These are phyloP conservation scores for Pythium brassicae DNA, from an alignment of 352 stramenopile genomes.

Conservation along the genomic window DNA sequence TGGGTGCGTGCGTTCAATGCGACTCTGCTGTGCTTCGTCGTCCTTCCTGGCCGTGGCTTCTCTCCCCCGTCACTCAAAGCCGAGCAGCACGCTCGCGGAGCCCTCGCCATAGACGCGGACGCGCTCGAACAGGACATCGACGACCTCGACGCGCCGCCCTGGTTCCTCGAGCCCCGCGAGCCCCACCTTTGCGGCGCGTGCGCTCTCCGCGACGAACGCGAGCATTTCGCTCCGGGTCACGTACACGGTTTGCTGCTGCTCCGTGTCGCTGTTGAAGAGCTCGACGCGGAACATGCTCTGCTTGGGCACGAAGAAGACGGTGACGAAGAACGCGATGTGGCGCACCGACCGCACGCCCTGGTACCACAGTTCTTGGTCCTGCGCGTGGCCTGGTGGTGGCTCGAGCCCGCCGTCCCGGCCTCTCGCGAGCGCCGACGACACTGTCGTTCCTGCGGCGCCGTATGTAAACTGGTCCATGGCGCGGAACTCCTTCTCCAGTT, in stretches of 20 bases:
- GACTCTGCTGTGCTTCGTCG: background rate
- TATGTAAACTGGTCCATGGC: conserved; percentile 25
- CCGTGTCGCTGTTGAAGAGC: conserved; percentile 76
- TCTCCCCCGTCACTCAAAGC: conserved; percentile 50
- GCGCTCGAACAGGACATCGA: conserved; percentile 59
- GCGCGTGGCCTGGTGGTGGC: conserved; percentile 3
- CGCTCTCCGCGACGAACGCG: conserved; percentile 47
- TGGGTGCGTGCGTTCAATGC: conserved; percentile 6
- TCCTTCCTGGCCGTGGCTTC: background rate
- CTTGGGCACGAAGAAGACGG: conserved; percentile 58
- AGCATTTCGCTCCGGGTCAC: conserved; percentile 58
- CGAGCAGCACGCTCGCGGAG: conserved; percentile 43
- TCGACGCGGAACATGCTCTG: conserved; percentile 68
- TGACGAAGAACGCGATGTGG: conserved; percentile 69
- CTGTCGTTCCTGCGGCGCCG: too few relatives aligned
- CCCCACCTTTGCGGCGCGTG: conserved; percentile 21
- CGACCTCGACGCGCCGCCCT: conserved; percentile 29
- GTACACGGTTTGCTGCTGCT: conserved; percentile 74
- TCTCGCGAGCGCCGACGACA: conserved; percentile 11
- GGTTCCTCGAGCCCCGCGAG: conserved; percentile 19
- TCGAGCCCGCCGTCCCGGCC: background rate
- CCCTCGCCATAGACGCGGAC: conserved; percentile 55
- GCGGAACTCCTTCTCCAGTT: conserved; percentile 49
- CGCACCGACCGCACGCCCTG: conserved; percentile 61
- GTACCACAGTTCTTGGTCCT: conserved; percentile 66